Conservation (phyloP, 2,329 filamentous ascomycete species). For the Bretziella fagacearum region DNA sequence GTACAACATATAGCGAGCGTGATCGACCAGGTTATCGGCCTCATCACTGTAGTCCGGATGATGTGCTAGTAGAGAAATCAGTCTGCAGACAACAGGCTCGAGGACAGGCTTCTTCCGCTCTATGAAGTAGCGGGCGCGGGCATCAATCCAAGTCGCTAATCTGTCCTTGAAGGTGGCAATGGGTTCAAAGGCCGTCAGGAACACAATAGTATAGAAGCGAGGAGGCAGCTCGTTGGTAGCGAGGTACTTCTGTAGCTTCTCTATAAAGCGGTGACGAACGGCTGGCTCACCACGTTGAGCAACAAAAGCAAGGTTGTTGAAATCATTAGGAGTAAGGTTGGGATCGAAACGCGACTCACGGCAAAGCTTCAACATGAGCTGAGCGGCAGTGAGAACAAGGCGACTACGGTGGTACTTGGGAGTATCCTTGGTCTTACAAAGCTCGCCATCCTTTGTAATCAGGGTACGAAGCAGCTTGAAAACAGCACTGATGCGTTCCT, state of each 20-base stretch:
- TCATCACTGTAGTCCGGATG: constrained; percentile 71
- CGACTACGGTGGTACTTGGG: constrained; percentile 62
- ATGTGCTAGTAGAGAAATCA: constrained; percentile 78
- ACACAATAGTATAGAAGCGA: constrained; percentile 79
- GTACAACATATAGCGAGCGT: constrained; percentile 77
- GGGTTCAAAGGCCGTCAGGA: constrained; percentile 84
- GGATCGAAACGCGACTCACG: constrained; percentile 60
- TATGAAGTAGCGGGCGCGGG: constrained; percentile 51
- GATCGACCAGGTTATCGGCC: constrained; percentile 55
- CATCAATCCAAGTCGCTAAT: constrained; percentile 76
- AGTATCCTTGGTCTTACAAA: constrained; percentile 58
- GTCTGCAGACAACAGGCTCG: constrained; percentile 64
- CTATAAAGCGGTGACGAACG: constrained; percentile 64
- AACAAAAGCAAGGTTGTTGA: constrained; percentile 66
- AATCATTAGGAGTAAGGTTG: constrained; percentile 52
- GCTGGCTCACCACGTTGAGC: constrained; percentile 59
- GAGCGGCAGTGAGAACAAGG: constrained; percentile 67
- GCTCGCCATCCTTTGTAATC: constrained; percentile 58
- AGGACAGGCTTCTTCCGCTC: constrained; percentile 47
- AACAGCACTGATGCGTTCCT: constrained; percentile 47
- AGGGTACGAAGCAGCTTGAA: constrained; percentile 66
- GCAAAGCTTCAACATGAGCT: constrained; percentile 70
- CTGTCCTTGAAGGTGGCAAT: constrained; percentile 52
- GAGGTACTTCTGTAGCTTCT: constrained; percentile 80
- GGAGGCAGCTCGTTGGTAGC: constrained; percentile 50